These are phyloP conservation scores for Fusarium tjaetaba DNA, from an alignment of 2,329 filamentous ascomycete species.

Conservation along the genomic window DNA sequence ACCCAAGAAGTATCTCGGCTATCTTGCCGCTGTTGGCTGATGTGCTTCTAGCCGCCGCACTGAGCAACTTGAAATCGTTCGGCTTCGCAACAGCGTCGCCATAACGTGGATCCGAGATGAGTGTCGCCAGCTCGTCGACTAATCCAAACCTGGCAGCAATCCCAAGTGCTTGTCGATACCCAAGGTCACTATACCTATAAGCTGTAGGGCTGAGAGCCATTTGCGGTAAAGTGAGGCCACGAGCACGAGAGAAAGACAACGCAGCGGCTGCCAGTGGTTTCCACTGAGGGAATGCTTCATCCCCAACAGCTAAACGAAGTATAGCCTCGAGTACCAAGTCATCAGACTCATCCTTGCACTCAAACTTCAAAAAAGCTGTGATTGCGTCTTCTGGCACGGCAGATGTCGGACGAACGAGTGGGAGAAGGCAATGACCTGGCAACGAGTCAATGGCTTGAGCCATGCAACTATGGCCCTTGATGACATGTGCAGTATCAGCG, in stretches of 20 bases:
- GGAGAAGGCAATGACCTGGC: neutral
- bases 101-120: no score
- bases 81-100: accelerated
- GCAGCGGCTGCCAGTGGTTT: accelerated
- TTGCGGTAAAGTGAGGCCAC: accelerated
- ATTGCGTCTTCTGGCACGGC: neutral
- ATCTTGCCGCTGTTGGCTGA: no score
- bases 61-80: no score
- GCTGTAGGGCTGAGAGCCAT: neutral
- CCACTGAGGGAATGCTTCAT: neutral
- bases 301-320: neutral
- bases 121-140: no score
- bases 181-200: neutral
- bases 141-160: no score
- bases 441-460: neutral
- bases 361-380: neutral
- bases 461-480: neutral
- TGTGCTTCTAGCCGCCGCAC: no score
- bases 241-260: neutral
- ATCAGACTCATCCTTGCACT: neutral
- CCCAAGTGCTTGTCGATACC: no score
- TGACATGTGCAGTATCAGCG: neutral
- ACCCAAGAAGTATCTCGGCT: no score
- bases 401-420: neutral
- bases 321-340: neutral